Conservation (phyloP, 441 rosid species). For the Eutrema salsugineum region DNA sequence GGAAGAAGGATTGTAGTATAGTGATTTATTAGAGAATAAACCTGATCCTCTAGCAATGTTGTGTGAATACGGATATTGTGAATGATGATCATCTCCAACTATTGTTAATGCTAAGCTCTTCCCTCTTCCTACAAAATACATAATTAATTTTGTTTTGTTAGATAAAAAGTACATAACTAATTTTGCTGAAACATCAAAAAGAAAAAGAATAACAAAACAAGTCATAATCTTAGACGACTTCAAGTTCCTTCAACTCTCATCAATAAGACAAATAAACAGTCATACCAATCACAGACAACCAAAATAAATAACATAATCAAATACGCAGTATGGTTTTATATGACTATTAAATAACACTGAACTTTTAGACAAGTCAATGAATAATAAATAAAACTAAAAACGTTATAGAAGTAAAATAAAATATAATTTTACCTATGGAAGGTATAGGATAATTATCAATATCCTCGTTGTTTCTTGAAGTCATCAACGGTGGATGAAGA, state of each 20-base stretch:
- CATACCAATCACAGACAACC: background rate
- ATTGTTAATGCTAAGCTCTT: constrained; percentile 48
- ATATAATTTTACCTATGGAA: background rate
- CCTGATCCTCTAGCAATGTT: constrained; percentile 18
- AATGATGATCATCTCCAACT: constrained; percentile 41
- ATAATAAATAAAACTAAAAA: background rate
- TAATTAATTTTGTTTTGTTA: no score
- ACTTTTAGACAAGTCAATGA: constrained; percentile 7
- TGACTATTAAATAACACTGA: constrained; percentile 14
- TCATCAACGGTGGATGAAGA: constrained; percentile 51
- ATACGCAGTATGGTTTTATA: constrained; percentile 1
- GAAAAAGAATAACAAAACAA: background rate
- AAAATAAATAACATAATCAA: no score
- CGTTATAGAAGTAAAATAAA: background rate
- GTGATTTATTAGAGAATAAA: constrained; percentile 19
- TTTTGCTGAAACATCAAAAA: background rate
- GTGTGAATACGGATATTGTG: constrained; percentile 20
- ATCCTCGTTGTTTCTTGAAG: constrained; percentile 62
- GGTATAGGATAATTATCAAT: constrained; percentile 7
- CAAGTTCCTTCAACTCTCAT: background rate
- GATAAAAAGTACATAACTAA: background rate
- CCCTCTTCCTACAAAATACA: constrained; percentile 45
- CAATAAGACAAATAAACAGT: background rate
- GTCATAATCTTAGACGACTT: background rate
- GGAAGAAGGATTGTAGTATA: constrained; percentile 42